Evolutionary conservation across 441 rosid species (phyloP).

Genomic region (Jatropha podagrica): DNA sequence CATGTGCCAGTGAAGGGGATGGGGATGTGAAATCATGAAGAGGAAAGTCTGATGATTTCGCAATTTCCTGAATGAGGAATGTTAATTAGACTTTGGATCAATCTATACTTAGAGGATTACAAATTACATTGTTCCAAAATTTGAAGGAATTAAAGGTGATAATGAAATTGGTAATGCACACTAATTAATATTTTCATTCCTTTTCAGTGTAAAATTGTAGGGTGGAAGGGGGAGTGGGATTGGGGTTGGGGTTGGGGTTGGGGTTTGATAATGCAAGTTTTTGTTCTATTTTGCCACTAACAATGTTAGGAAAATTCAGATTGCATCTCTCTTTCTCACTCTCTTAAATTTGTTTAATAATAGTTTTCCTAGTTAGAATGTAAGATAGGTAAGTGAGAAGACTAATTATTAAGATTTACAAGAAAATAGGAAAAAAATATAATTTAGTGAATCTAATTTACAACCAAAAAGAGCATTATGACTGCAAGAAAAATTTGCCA

Average conservation of each 20-base stretch:
- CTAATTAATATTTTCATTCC: not conserved
- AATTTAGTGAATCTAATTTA: no score
- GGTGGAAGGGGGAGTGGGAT: slow-evolving; percentile 2
- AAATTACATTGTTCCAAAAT: not conserved
- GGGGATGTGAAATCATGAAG: slow-evolving; percentile 34
- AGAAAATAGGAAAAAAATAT: no score
- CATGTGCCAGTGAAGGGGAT: slow-evolving; percentile 38
- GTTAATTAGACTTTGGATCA: not conserved
- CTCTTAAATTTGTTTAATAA: not conserved
- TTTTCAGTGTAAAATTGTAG: slow-evolving; percentile 1
- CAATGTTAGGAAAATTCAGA: slow-evolving; percentile 10
- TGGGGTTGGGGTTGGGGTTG: not conserved
- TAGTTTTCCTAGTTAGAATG: no score
- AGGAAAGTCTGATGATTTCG: slow-evolving; percentile 35
- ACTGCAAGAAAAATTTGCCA: no score
- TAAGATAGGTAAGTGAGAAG: no score
- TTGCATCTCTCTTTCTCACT: not conserved
- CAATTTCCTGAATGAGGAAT: slow-evolving; percentile 19
- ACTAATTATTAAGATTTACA: no score
- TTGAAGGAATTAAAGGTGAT: not conserved
- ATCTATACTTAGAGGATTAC: not conserved
- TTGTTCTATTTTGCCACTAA: slow-evolving; percentile 1
- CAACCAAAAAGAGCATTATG: no score
- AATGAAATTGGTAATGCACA: not conserved
- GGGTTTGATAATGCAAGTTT: not conserved